Percentiles rank a stretch among this genome's conserved stretches.
These are phyloP conservation scores for Aschersonia sp. DNA, from an alignment of 2,329 filamentous ascomycete species.

Conservation along the genomic window DNA sequence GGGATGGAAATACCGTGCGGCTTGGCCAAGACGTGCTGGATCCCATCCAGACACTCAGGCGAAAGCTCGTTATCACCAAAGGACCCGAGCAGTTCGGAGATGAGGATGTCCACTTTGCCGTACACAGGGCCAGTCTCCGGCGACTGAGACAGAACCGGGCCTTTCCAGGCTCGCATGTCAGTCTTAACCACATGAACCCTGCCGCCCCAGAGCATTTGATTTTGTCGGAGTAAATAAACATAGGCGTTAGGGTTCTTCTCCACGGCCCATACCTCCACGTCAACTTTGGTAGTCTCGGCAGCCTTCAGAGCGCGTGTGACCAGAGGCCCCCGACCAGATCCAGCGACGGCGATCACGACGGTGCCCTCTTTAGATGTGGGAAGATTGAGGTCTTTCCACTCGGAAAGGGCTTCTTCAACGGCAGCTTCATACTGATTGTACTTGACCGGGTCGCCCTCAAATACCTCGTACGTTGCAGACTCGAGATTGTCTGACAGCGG, in stretches of 20 bases:
- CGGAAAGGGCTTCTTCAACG: constrained; percentile 62
- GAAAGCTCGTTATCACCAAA: constrained; percentile 97
- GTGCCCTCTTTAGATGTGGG: constrained; percentile 55
- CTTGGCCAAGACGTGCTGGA: constrained; percentile 72
- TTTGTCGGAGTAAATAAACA: constrained; percentile 79
- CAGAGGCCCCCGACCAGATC: constrained; percentile 81
- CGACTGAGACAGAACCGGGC: constrained; percentile 42
- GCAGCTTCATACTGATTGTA: constrained; percentile 91
- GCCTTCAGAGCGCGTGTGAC: constrained; percentile 78
- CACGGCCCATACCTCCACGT: constrained; percentile 77
- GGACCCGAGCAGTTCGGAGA: constrained; percentile 87
- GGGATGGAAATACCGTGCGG: constrained; percentile 86
- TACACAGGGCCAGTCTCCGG: constrained; percentile 29
- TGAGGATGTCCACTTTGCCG: constrained; percentile 73
- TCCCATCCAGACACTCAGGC: constrained; percentile 89
- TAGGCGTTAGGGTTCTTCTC: constrained; percentile 99
- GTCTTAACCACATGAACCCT: constrained; percentile 82
- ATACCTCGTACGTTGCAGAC: constrained; percentile 94
- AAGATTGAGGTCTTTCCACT: constrained; percentile 61
- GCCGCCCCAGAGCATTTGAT: constrained; percentile 64
- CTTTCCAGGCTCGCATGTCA: constrained; percentile 94
- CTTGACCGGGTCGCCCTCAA: constrained; percentile 96
- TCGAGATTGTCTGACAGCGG: constrained; percentile 93
- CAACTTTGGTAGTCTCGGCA: constrained; percentile 58
- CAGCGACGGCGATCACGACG: constrained; percentile 81